Evolutionary conservation across 2,329 filamentous ascomycete species (phyloP).

Genomic region (Blastomyces percursus): DNA sequence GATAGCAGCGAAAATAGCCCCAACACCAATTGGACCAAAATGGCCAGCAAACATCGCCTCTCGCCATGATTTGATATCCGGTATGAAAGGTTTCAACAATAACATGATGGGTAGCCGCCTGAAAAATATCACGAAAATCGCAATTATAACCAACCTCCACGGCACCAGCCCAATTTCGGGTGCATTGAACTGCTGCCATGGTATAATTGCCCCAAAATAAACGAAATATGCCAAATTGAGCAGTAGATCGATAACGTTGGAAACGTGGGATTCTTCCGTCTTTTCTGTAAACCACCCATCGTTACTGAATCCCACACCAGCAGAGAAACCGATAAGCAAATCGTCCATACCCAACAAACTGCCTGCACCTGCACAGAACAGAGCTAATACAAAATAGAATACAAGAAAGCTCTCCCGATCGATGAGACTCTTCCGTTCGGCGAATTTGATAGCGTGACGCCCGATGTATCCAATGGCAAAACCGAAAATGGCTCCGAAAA

Average conservation of each 20-base stretch:
- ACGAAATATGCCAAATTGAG: constrained; percentile 98
- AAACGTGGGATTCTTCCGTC: constrained; percentile 96
- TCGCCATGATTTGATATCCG: constrained; percentile 95
- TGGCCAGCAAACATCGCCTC: constrained; percentile 95
- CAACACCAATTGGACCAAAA: constrained; percentile 94
- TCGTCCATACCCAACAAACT: constrained; percentile 88
- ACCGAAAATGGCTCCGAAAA: constrained; percentile 83
- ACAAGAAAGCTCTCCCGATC: constrained; percentile 96
- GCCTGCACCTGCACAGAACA: constrained; percentile 91
- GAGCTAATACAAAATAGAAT: constrained; percentile 93
- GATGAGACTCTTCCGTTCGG: constrained; percentile 74
- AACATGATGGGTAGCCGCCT: constrained; percentile 94
- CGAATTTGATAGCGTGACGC: constrained; percentile 77
- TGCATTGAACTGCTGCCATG: constrained; percentile 84
- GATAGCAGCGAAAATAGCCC: constrained; percentile 90
- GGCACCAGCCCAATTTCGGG: constrained; percentile 61
- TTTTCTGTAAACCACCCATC: constrained; percentile 98
- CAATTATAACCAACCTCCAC: constrained; percentile 87
- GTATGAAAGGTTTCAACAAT: constrained; percentile 78
- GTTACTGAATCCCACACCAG: constrained; percentile 97
- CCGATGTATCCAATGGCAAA: constrained; percentile 81
- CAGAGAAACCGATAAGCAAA: constrained; percentile 84
- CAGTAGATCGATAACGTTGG: constrained; percentile 95
- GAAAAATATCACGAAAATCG: constrained; percentile 90
- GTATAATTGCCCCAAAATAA: constrained; percentile 93